Conservation (phyloP, 2,329 filamentous ascomycete species). For the Magnaporthiopsis incrustans region DNA sequence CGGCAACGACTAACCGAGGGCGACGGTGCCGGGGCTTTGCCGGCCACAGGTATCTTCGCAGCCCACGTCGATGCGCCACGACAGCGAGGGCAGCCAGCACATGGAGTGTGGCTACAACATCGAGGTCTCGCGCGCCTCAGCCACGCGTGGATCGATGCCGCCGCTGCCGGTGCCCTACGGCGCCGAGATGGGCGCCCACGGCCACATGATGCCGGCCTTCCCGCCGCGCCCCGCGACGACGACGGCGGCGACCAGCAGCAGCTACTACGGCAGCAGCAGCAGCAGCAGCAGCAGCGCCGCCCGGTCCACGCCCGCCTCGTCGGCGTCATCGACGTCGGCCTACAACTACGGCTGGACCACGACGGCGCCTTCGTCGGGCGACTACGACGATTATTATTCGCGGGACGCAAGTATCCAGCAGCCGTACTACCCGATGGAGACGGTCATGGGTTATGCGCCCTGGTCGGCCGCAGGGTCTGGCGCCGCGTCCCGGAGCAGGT, state of each 20-base stretch:
- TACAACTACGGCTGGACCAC: background rate
- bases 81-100: background rate
- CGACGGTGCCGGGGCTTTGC: background rate
- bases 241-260: too few species aligned
- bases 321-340: background rate
- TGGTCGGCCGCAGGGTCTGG: background rate
- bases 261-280: background rate
- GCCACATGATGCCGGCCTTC: background rate
- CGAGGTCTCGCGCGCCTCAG: slow-evolving; percentile 1
- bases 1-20: background rate
- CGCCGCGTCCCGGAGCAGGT: background rate
- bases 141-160: slow-evolving; percentile 6
- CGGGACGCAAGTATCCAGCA: too few species aligned
- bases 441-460: too few species aligned
- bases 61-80: slow-evolving; percentile 1
- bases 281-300: background rate
- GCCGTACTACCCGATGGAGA: too few species aligned
- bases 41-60: background rate
- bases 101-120: slow-evolving; percentile 8
- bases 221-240: background rate
- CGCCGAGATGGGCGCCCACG: background rate
- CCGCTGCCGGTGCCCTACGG: slow-evolving; percentile 4
- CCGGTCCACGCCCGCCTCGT: background rate
- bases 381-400: background rate
- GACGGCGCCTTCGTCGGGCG: background rate